Base-by-base conservation (phyloP, 192 early-diverging fungal species). In the Linnemannia schmuckeri region DNA sequence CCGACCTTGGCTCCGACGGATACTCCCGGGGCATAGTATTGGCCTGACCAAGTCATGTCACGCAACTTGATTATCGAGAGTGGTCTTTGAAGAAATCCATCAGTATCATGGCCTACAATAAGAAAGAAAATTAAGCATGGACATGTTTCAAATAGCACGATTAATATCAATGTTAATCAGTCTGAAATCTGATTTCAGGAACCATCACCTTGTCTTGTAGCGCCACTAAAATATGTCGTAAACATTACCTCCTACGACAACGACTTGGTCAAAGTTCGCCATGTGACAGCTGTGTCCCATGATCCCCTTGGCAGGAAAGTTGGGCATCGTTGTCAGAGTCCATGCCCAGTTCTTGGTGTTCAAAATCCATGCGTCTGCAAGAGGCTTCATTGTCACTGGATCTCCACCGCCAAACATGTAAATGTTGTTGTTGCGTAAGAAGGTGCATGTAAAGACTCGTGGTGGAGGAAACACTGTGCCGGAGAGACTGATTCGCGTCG, bases 171-270 rank as follows among this genome's bases (percentile, higher is more conserved):
- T 61, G 13, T 66, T 30, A 15, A 33, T 30, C 10, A 8, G 7
- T 66, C 30, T 12, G 61, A 66, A 5, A 68, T 33, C 5, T 20
- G 66, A 68, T 30, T n/a, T 41, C 20, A 71, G 41, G 70, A 38
- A 7, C 30, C 6, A 66, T 30, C n/a, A 66, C 12, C 27, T 66
- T 15, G 55, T 66, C 10, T 63, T 66, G 44, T 13, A 33, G 33
- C 27, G 61, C 61, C 61, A 66, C 61, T 30, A 66, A 66, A 27
- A 27, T n/a, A 66, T 15, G 4, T 12, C 6, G 3, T 4, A 17
- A 66, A 3, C 37, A 12, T 76, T 76, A 85, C 83, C 83, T 85
- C 83, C 83, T 73, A 85, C 47, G 35, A 85, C 83, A 44, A 85
- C 38, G 40, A 85, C 76, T 66, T 85, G 83, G 15, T 76, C 83